Conservation (phyloP, 345 rosid species). For the Gynandropsis gynandra region DNA sequence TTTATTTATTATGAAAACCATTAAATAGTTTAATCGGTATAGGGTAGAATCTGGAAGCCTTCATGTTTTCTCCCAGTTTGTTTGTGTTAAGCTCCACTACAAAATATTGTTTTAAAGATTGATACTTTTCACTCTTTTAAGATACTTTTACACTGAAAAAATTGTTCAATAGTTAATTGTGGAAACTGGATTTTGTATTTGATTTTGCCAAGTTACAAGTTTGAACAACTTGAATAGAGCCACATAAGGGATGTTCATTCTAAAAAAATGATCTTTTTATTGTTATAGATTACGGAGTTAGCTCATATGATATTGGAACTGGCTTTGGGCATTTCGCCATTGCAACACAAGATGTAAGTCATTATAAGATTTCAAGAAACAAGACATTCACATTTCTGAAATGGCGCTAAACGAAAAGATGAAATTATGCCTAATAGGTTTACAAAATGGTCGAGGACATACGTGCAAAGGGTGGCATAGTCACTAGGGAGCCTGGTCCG, state of each 20-base stretch:
- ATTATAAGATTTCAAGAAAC: not conserved
- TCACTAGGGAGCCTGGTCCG: constrained; percentile 88
- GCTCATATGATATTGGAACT: constrained; percentile 85
- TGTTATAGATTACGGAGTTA: constrained; percentile 69
- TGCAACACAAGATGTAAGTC: constrained; percentile 73
- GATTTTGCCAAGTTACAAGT: too few relatives aligned
- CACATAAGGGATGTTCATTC: not conserved
- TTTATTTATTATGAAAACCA: too few relatives aligned
- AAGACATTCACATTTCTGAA: not conserved
- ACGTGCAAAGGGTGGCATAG: constrained; percentile 68
- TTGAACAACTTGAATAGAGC: too few relatives aligned
- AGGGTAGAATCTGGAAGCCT: too few relatives aligned
- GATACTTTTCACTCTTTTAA: too few relatives aligned
- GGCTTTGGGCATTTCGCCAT: constrained; percentile 96
- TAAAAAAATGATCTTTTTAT: constrained; percentile 6
- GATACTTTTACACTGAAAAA: too few relatives aligned
- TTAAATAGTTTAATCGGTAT: too few relatives aligned
- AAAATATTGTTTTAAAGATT: too few relatives aligned
- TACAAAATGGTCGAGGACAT: constrained; percentile 66
- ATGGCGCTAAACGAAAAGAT: not conserved
- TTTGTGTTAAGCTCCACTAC: too few relatives aligned
- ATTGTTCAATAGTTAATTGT: too few relatives aligned
- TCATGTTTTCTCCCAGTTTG: too few relatives aligned
- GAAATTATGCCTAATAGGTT: constrained; percentile 35
- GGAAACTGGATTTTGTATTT: too few relatives aligned